Evolutionary conservation across 2,329 filamentous ascomycete species (phyloP).

Genomic region (Talaromyces sp.): DNA sequence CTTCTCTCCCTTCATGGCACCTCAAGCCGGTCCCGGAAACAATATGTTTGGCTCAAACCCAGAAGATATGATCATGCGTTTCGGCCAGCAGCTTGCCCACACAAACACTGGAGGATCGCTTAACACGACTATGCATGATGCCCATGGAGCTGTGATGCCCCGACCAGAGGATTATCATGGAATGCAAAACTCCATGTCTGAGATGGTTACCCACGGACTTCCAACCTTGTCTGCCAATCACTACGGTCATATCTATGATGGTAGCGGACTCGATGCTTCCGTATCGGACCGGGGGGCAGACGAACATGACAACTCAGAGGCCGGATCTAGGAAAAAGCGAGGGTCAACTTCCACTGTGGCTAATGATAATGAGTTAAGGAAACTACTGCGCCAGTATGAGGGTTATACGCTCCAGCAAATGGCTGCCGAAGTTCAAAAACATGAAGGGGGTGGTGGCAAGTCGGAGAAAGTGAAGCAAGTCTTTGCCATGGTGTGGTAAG

Average conservation of each 20-base stretch:
- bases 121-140: conserved; percentile 34
- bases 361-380: conserved; percentile 46
- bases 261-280: conserved; percentile 36
- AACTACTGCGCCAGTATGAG: conserved; percentile 43
- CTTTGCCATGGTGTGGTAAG: conserved; percentile 49
- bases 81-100: conserved; percentile 38
- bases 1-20: conserved; percentile 34
- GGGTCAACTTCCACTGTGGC: conserved; percentile 44
- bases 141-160: conserved; percentile 29
- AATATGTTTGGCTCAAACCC: conserved; percentile 35
- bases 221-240: conserved; percentile 29
- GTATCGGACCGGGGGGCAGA: conserved; percentile 35
- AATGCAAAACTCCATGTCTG: conserved; percentile 31
- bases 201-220: conserved; percentile 29
- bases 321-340: conserved; percentile 40
- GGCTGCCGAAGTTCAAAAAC: conserved; percentile 44
- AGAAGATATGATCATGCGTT: conserved; percentile 43
- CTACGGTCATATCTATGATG: conserved; percentile 36
- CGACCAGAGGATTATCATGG: conserved; percentile 33
- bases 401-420: conserved; percentile 43
- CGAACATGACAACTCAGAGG: conserved; percentile 40
- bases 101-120: conserved; percentile 30
- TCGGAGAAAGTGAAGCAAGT: conserved; percentile 49
- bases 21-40: conserved; percentile 28
- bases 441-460: conserved; percentile 45